Conservation (phyloP, 179 eudicot species). For the Silene noctiflora region DNA sequence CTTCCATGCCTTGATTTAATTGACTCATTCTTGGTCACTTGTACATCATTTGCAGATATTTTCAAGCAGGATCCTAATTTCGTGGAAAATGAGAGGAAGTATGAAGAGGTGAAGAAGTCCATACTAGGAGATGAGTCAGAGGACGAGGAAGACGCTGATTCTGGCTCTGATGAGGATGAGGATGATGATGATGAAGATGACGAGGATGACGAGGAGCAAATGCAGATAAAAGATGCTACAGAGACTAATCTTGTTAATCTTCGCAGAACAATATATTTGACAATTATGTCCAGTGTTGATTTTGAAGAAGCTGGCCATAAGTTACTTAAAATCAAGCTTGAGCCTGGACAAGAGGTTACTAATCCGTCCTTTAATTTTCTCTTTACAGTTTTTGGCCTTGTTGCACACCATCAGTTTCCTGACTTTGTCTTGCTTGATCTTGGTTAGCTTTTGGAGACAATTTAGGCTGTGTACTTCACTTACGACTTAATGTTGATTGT, state of each 20-base stretch:
- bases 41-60: constrained; percentile 48
- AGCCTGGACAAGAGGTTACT: constrained; percentile 95
- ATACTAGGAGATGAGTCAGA: constrained; percentile 89
- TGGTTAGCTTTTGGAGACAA: neutral
- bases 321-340: constrained; percentile 81
- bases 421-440: neutral
- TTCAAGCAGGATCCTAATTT: constrained; percentile 81
- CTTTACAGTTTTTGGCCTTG: neutral
- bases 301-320: constrained; percentile 99
- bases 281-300: constrained; percentile 98
- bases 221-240: constrained; percentile 80
- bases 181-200: constrained; percentile 58
- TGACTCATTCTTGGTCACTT: constrained; percentile 3
- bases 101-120: constrained; percentile 76
- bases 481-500: too few relatives aligned
- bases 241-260: constrained; percentile 94
- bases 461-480: neutral
- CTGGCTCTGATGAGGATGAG: constrained; percentile 59
- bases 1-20: neutral
- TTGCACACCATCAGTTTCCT: neutral
- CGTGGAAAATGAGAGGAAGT: constrained; percentile 64
- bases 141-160: constrained; percentile 53
- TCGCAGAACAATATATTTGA: constrained; percentile 84
- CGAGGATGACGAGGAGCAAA: constrained; percentile 68
- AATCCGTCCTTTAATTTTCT: neutral